Conservation (phyloP, 1,284 basidiomycete genomes). For the Sporisorium scitamineum region DNA sequence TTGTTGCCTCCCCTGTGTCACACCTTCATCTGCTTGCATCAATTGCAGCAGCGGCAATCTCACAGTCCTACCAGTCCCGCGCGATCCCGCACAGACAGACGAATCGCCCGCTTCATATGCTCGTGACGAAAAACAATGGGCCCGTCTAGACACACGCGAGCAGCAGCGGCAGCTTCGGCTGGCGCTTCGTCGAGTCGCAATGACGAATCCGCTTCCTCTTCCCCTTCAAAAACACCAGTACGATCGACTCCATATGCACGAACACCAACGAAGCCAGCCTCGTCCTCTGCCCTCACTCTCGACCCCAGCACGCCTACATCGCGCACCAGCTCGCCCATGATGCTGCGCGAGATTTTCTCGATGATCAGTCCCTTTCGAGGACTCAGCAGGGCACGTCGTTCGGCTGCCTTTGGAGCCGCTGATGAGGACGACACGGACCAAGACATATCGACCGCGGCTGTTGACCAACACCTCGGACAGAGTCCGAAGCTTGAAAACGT, state of each 20-base stretch:
- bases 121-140: conserved; percentile 19
- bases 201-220: conserved; percentile 17
- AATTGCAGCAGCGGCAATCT: background rate
- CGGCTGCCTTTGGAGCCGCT: conserved; percentile 45
- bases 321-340: conserved; percentile 43
- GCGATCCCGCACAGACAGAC: background rate
- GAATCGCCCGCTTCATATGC: background rate
- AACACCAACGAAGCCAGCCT: conserved; percentile 35
- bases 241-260: conserved; percentile 38
- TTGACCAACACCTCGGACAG: background rate
- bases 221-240: conserved; percentile 32
- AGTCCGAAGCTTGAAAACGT: conserved; percentile 5
- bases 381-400: conserved; percentile 34
- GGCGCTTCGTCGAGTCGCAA: conserved; percentile 16
- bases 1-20: conserved; percentile 11
- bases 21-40: conserved; percentile 8
- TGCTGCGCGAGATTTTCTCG: conserved; percentile 47
- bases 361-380: conserved; percentile 52
- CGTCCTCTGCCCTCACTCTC: conserved; percentile 21
- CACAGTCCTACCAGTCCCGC: background rate
- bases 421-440: conserved; percentile 18
- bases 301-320: conserved; percentile 41
- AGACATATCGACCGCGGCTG: background rate
- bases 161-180: conserved; percentile 14
- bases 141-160: conserved; percentile 37